Conservation (phyloP, 169 alveolate species). For the Toxoplasma gondii region DNA sequence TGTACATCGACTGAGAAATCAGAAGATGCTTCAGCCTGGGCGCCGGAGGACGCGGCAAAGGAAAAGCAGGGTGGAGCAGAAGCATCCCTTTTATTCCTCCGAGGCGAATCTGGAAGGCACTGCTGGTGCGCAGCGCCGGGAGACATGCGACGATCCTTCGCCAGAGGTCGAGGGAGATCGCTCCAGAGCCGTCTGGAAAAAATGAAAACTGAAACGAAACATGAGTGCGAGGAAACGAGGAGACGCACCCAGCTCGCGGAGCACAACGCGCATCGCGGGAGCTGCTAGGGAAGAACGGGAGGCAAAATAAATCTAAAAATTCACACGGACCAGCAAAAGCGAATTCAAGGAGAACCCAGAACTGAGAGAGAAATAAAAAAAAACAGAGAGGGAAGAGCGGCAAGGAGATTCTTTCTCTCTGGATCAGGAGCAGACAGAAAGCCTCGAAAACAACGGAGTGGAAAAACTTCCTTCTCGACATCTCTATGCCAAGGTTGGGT, state of each 20-base stretch:
- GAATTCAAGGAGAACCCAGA: too few relatives aligned
- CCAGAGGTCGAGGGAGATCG: slow-evolving; percentile 18
- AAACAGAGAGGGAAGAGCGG: too few relatives aligned
- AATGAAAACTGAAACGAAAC: background rate
- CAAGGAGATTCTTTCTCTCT: too few relatives aligned
- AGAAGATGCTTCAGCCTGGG: background rate
- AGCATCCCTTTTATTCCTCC: slow-evolving; percentile 86
- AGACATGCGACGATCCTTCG: background rate
- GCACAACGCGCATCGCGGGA: too few relatives aligned
- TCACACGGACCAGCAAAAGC: too few relatives aligned
- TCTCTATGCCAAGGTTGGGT: too few relatives aligned
- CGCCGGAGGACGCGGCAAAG: background rate
- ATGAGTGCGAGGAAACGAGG: background rate
- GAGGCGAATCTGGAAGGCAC: slow-evolving; percentile 80
- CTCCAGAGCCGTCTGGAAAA: slow-evolving; percentile 26
- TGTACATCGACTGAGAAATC: background rate
- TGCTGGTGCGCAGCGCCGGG: background rate
- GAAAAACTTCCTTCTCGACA: too few relatives aligned
- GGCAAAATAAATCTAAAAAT: too few relatives aligned
- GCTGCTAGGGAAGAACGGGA: too few relatives aligned
- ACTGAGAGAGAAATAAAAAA: background rate
- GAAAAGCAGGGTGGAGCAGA: slow-evolving; percentile 70
- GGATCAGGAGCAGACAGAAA: too few relatives aligned
- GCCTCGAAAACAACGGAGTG: too few relatives aligned
- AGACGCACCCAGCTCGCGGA: too few relatives aligned